A percentile compares a stretch with the other conserved stretches of the same genome.
phyloP scores from a whole-genome alignment of 768 basidiomycete genomes.

The Mycena galericulata region DNA sequence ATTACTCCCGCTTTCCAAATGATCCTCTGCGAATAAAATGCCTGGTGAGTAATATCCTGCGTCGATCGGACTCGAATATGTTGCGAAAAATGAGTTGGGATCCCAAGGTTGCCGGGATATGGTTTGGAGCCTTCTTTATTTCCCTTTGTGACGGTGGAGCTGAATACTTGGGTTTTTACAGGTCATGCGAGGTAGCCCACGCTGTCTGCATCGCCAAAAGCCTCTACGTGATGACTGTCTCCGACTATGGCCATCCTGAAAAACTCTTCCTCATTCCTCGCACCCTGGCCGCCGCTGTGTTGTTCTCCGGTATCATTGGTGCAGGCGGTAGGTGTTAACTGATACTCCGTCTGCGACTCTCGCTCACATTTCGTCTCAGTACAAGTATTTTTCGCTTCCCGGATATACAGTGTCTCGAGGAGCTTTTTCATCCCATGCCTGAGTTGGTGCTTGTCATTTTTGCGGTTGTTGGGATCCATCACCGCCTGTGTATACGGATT shows the following conservation, averaged over 20 bases:
- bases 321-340: neutral
- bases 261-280: slow-evolving; percentile 7
- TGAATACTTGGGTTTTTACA: neutral
- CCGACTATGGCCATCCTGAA: slow-evolving; percentile 7
- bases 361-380: neutral
- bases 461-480: slow-evolving; percentile 10
- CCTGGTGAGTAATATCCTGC: neutral
- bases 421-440: slow-evolving; percentile 19
- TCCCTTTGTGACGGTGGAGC: neutral
- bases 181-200: slow-evolving; percentile 12
- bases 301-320: slow-evolving; percentile 14
- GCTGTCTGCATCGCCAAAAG: slow-evolving; percentile 5
- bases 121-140: neutral
- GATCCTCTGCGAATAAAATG: neutral
- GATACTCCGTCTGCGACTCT: neutral
- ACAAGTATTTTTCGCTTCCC: slow-evolving; percentile 9
- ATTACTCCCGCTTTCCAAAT: slow-evolving; percentile 9
- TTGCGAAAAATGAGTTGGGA: neutral
- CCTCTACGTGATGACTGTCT: slow-evolving; percentile 15
- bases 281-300: neutral
- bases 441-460: slow-evolving; percentile 15
- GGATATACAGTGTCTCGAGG: slow-evolving; percentile 11
- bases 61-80: neutral
- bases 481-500: slow-evolving; percentile 5
- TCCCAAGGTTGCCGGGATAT: slow-evolving; percentile 7